Evolutionary conservation across 768 basidiomycete species (phyloP), one percentile per base, ranked within the genome.

Genomic region (Glaciozyma antarctica): DNA sequence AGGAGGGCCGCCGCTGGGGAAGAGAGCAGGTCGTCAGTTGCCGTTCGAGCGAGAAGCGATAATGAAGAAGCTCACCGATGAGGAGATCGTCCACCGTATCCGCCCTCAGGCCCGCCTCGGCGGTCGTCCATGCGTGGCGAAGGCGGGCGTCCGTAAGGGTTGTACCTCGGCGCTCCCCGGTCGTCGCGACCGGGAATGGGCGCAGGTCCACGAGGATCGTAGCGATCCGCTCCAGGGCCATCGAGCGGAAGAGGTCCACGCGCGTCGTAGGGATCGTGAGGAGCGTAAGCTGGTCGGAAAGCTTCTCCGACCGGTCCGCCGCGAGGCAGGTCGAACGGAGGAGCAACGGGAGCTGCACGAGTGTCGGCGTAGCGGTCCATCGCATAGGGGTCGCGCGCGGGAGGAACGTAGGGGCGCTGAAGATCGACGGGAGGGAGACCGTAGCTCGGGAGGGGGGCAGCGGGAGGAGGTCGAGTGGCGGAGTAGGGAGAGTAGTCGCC

Each of bases 231-330:
- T 24, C 55, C 55, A 26, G 34, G 21, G 10, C 17, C 17, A 28
- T 21, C 22, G 38, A 22, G n/a, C 4, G 55, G 55, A 57, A 49
- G 43, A 28, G 55, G 34, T 6, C 53, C 64, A 38, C 68, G 57
- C n/a, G 65, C 61, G 34, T 68, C 67, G n/a, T 65, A 54, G 7
- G 68, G 68, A 28, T 69, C 68, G 41, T 69, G 48, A 54, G 58
- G 61, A 24, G 58, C 21, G 41, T 66, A 69, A 2, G 68, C 58
- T 17, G 68, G 58, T 3, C 64, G 68, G 34, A 21, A 21, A 48
- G 51, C 51, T 28, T 52, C 51, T 48, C 64, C 67, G 43, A 60
- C 65, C 9, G 64, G 67, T n/a, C 43, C 63, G 21, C 28, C 45
- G 15, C 19, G 24, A 45, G 54, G 55, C 7, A 47, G 64, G 59